Evolutionary conservation across 345 rosid genomes (phyloP).

Genomic region (Gossypium stocksii): DNA sequence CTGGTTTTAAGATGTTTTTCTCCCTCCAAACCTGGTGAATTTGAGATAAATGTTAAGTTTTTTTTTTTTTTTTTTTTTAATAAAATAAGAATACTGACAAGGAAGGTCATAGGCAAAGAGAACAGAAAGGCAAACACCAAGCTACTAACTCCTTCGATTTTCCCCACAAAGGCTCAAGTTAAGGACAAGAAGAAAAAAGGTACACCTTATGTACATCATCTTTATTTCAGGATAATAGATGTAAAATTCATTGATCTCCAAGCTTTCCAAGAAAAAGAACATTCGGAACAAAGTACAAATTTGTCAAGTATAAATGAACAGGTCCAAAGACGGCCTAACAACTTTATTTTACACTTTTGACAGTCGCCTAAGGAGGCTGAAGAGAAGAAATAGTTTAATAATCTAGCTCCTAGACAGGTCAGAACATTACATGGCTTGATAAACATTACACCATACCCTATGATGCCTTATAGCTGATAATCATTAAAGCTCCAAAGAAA

Average conservation of each 20-base stretch:
- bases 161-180: not conserved
- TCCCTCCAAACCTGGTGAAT: conserved; percentile 88
- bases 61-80: too few species aligned
- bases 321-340: not conserved
- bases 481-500: not conserved
- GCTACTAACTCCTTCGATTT: not conserved
- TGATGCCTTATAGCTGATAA: not conserved
- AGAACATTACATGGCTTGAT: not conserved
- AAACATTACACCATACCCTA: not conserved
- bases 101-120: not conserved
- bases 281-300: not conserved
- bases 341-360: not conserved
- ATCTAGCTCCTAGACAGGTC: not conserved
- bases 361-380: not conserved
- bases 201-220: not conserved
- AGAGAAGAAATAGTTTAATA: not conserved
- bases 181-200: not conserved
- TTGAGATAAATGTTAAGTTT: conserved; percentile 9
- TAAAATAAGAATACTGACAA: not conserved
- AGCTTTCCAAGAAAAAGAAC: not conserved
- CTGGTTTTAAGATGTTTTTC: conserved; percentile 85
- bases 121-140: not conserved
- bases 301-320: not conserved
- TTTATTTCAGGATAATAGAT: not conserved
- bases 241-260: not conserved